Evolutionary conservation across 225 moss, liverwort and hornwort genomes (phyloP).

Genomic region (Ulota crispa): DNA sequence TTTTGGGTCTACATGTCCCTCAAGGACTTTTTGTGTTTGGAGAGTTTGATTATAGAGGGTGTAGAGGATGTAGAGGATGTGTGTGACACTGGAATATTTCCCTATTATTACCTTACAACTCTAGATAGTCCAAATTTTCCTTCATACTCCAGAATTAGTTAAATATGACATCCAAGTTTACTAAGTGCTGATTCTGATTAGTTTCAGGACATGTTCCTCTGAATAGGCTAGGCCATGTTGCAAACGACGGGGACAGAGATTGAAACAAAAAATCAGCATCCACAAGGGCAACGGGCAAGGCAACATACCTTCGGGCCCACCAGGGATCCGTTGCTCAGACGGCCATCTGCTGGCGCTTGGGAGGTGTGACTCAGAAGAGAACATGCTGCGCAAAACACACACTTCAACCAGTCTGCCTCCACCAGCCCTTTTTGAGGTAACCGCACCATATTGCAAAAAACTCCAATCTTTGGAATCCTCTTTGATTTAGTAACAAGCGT

Average conservation of each 20-base stretch:
- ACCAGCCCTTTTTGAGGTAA: neutral
- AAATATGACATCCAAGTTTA: neutral
- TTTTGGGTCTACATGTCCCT: no score
- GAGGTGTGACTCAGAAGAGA: constrained; percentile 54
- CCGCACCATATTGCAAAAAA: neutral
- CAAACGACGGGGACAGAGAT: neutral
- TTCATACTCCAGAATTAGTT: no score
- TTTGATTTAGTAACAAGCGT: neutral
- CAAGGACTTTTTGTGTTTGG: no score
- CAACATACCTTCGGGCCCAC: constrained; percentile 46
- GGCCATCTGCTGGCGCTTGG: constrained; percentile 60
- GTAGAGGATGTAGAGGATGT: no score
- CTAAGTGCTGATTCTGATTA: neutral
- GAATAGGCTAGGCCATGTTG: neutral
- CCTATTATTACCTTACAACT: no score
- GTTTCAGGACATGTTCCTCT: neutral
- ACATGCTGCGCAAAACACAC: constrained; percentile 41
- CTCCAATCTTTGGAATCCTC: neutral
- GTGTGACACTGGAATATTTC: no score
- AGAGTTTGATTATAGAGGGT: no score
- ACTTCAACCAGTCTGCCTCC: neutral
- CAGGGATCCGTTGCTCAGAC: constrained; percentile 46
- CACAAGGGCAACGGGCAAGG: neutral
- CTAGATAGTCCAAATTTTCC: no score
- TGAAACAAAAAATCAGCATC: neutral